Base-by-base conservation (phyloP, 768 basidiomycete species). In the Leccinum olivaceopallidum region DNA sequence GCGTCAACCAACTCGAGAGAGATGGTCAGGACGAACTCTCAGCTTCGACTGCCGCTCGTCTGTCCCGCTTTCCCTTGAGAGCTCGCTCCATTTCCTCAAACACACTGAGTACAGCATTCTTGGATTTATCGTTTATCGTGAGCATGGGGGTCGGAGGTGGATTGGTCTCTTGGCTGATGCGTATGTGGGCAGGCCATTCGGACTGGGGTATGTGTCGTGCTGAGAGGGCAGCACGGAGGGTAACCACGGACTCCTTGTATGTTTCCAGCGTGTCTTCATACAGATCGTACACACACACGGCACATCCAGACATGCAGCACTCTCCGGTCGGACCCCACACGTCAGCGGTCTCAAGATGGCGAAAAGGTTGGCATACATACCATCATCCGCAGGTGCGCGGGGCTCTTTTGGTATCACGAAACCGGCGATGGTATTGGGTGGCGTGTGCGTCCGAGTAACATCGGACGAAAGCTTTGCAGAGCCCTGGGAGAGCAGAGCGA, bases 231-330 rank as follows among this genome's bases (percentile, higher is more conserved):
- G 73, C 52, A n/a, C 82, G 80, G 10, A 94, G 73, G 0, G 76
- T 61, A 3, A 67, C 67, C 0, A 94, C 63, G 5, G 85, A 79
- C 13, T 81, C 78, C 26, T 82, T 80, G 76, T 94, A 94, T 13
- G 76, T 78, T 24, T 78, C 77, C 2, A 92, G 72, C 1, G 87
- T 83, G 53, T 94, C 92, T 61, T 90, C 86, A 74, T 94, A 93
- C 26, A 94, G 72, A 66, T 94, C 92, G 74, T 95, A 92, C 8
- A 95, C 89, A 72, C 94, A 95, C n/a, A 95, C 75, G 0, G 93
- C 90, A 69, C 94, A 96, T 32, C 92, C 92, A 3, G 92, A 94
- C 94, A 95, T 95, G 78, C 94, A 96, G 73, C 94, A 95, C 74
- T 94, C 94, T 94, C 64, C 10, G 2, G 18, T 50, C 36, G 20